Percentiles rank a stretch among this genome's conserved stretches.
Conservation (phyloP, 2,329 filamentous ascomycete species). For the Bimuria novae-zelandiae region DNA sequence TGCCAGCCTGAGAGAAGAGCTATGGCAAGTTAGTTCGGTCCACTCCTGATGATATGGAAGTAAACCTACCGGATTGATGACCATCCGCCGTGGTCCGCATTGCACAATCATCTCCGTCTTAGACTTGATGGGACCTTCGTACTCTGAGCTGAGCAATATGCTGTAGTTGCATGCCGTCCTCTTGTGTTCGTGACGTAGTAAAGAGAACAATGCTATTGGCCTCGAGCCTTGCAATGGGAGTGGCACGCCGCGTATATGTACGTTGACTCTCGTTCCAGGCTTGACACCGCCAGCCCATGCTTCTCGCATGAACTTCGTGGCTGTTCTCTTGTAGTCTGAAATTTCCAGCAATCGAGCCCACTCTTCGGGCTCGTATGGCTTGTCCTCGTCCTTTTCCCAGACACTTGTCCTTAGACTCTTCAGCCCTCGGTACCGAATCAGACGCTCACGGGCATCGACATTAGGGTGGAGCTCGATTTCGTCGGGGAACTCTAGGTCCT, state of each 20-base stretch:
- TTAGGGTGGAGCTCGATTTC: constrained; percentile 93
- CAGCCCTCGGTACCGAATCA: constrained; percentile 85
- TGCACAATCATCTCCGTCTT: constrained; percentile 93
- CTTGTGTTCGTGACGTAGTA: constrained; percentile 95
- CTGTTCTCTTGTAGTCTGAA: constrained; percentile 85
- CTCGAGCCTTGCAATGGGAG: constrained; percentile 58
- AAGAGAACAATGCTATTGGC: constrained; percentile 79
- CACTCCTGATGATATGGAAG: neutral
- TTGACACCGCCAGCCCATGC: constrained; percentile 85
- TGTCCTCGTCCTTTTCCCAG: constrained; percentile 90
- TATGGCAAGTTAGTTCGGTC: constrained; percentile 8
- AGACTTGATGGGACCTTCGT: constrained; percentile 76
- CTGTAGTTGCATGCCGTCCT: constrained; percentile 83
- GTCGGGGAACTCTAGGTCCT: constrained; percentile 94
- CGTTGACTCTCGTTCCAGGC: constrained; percentile 79
- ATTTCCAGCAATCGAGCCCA: constrained; percentile 87
- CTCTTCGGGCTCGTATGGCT: constrained; percentile 82
- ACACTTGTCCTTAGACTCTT: constrained; percentile 87
- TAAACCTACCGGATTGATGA: constrained; percentile 71
- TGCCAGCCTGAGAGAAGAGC: constrained; percentile 85
- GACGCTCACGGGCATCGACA: constrained; percentile 80
- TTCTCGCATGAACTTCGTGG: constrained; percentile 76
- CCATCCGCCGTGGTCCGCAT: constrained; percentile 82
- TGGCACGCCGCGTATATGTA: constrained; percentile 71
- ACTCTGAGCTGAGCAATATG: constrained; percentile 80